Conservation (phyloP, 2,329 filamentous ascomycete genomes). For the Fusarium liriodendri region DNA sequence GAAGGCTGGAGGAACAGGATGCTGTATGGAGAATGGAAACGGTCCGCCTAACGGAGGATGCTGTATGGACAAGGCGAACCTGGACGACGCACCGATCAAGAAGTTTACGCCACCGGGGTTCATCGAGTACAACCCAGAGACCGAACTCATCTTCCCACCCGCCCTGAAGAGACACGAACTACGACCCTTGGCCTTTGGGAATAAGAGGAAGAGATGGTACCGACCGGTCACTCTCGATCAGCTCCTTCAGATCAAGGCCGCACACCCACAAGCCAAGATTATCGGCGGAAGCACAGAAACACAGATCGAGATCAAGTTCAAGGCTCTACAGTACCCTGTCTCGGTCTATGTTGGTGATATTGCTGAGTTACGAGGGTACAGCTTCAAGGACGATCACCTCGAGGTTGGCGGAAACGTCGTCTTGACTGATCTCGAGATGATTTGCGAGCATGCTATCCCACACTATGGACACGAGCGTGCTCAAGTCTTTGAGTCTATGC, state of each 20-base stretch:
- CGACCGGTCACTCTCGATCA: slow-evolving; percentile 88
- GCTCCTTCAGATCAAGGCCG: slow-evolving; percentile 89
- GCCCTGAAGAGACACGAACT: slow-evolving; percentile 84
- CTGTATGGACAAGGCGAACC: slow-evolving; percentile 72
- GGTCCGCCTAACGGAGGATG: slow-evolving; percentile 62
- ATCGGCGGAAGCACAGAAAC: slow-evolving; percentile 97
- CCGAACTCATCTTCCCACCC: slow-evolving; percentile 94
- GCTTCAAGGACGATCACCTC: slow-evolving; percentile 82
- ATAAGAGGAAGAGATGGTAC: slow-evolving; percentile 95
- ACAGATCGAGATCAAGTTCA: slow-evolving; percentile 99
- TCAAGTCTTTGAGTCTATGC: slow-evolving; percentile 89
- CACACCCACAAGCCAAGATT: slow-evolving; percentile 87
- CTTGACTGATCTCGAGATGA: slow-evolving; percentile 88
- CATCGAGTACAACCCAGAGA: slow-evolving; percentile 93
- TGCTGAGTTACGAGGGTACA: slow-evolving; percentile 84
- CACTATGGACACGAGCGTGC: slow-evolving; percentile 78
- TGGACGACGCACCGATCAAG: slow-evolving; percentile 67
- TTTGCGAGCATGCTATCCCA: slow-evolving; percentile 82
- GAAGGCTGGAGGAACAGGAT: slow-evolving; percentile 63
- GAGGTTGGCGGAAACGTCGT: slow-evolving; percentile 94
- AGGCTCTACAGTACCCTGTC: slow-evolving; percentile 87
- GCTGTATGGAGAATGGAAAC: slow-evolving; percentile 76
- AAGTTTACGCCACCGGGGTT: slow-evolving; percentile 88
- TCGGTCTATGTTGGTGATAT: slow-evolving; percentile 97
- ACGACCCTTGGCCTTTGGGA: slow-evolving; percentile 87